These are phyloP conservation scores for Novymonas esmeraldas DNA, from an alignment of 208 protist genomes.

Conservation along the genomic window DNA sequence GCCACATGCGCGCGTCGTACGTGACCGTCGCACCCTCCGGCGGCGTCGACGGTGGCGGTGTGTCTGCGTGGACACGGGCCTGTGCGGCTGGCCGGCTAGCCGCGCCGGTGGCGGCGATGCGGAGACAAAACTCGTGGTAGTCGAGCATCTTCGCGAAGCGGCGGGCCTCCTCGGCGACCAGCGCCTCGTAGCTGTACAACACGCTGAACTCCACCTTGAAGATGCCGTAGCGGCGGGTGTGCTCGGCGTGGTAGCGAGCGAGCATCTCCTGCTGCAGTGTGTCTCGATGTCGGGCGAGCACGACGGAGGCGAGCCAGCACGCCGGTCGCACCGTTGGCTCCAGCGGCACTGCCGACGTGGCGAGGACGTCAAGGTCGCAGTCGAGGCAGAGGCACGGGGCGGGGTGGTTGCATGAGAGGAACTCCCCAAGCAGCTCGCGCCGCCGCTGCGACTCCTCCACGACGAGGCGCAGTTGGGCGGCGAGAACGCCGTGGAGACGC, in stretches of 20 bases:
- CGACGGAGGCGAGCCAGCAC: conserved; percentile 55
- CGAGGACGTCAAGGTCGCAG: conserved; percentile 55
- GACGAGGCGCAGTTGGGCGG: conserved; percentile 32
- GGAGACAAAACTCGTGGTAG: conserved; percentile 52
- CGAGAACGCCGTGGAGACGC: conserved; percentile 24
- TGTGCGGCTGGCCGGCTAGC: not conserved
- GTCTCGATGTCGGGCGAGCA: conserved; percentile 31
- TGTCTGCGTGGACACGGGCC: not conserved
- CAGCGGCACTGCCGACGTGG: conserved; percentile 46
- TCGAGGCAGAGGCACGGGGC: conserved; percentile 43
- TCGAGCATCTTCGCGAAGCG: conserved; percentile 37
- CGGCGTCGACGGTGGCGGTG: not conserved
- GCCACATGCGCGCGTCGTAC: conserved; percentile 24
- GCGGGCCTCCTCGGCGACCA: conserved; percentile 46
- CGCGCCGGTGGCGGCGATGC: conserved; percentile 14
- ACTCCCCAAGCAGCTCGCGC: conserved; percentile 38
- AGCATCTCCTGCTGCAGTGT: conserved; percentile 40
- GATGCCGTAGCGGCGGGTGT: conserved; percentile 17
- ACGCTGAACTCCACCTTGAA: conserved; percentile 31
- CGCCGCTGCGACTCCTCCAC: conserved; percentile 44
- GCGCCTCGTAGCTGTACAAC: conserved; percentile 31
- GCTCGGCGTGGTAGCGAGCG: conserved; percentile 20
- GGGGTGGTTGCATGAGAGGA: conserved; percentile 55
- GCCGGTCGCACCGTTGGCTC: conserved; percentile 36
- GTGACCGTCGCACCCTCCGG: too few species aligned